Evolutionary conservation across 1,139 yeast species (phyloP).

Genomic region (Yamadazyma oceani): DNA sequence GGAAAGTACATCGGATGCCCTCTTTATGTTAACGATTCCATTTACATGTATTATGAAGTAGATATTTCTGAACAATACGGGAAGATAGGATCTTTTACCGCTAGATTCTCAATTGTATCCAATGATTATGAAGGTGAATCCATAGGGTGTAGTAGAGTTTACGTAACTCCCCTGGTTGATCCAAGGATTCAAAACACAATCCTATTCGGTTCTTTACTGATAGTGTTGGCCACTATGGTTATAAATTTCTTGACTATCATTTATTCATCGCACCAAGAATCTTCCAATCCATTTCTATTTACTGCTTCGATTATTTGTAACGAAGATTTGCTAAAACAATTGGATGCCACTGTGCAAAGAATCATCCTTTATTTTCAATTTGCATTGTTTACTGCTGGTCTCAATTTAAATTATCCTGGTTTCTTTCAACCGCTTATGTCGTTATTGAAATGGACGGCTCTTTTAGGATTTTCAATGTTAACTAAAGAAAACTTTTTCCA

Average conservation of each 20-base stretch:
- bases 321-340: constrained; percentile 52
- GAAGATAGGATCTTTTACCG: constrained; percentile 44
- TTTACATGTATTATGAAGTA: constrained; percentile 39
- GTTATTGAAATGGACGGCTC: constrained; percentile 36
- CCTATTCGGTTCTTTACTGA: constrained; percentile 38
- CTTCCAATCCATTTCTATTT: constrained; percentile 56
- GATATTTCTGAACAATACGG: constrained; percentile 34
- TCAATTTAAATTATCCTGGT: constrained; percentile 63
- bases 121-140: constrained; percentile 34
- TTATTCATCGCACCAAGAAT: constrained; percentile 62
- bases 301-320: constrained; percentile 64
- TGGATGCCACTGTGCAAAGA: constrained; percentile 56
- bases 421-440: constrained; percentile 58
- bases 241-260: constrained; percentile 45
- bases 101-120: constrained; percentile 38
- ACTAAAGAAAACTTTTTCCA: constrained; percentile 12
- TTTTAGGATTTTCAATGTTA: constrained; percentile 31
- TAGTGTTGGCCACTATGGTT: constrained; percentile 42
- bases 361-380: constrained; percentile 56
- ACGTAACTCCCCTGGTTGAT: constrained; percentile 50
- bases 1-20: constrained; percentile 41
- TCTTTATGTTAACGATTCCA: constrained; percentile 38
- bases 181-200: constrained; percentile 34
- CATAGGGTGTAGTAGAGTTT: constrained; percentile 49
- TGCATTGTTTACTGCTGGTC: constrained; percentile 56